A percentile compares a stretch with the other conserved stretches of the same genome.
Conservation (phyloP, 805 yeast genomes). For the Priceomyces medius region DNA sequence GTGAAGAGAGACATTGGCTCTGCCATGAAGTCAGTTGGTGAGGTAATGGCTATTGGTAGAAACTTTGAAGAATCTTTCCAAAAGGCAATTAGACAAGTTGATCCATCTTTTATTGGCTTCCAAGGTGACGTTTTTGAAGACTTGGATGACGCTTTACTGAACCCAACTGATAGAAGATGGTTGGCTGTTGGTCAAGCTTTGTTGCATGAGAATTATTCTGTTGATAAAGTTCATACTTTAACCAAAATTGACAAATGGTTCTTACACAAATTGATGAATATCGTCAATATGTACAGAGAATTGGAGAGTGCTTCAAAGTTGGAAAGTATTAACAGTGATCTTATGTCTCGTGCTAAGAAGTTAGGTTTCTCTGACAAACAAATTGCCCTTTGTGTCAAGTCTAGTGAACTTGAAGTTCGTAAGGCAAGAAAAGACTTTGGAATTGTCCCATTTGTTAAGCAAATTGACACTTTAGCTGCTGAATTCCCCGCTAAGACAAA, state of each 20-base stretch:
- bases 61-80: conserved; percentile 97
- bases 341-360: conserved; percentile 79
- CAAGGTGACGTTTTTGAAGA: conserved; percentile 81
- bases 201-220: conserved; percentile 85
- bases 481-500: conserved; percentile 98
- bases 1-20: conserved; percentile 93
- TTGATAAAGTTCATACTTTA: conserved; percentile 87
- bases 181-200: conserved; percentile 97
- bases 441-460: conserved; percentile 89
- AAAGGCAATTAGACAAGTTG: conserved; percentile 95
- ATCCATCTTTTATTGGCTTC: conserved; percentile 86
- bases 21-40: conserved; percentile 98
- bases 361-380: conserved; percentile 95
- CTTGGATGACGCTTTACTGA: conserved; percentile 71
- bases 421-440: conserved; percentile 75
- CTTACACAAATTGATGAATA: conserved; percentile 86
- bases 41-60: conserved; percentile 98
- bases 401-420: conserved; percentile 80
- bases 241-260: conserved; percentile 96
- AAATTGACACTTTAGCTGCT: conserved; percentile 96
- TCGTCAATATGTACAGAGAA: conserved; percentile 84
- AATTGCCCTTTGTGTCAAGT: conserved; percentile 73
- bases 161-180: conserved; percentile 96
- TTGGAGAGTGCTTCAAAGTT: conserved; percentile 61
- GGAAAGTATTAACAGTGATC: conserved; percentile 60